Percentiles rank a stretch among this genome's conserved stretches.
Conservation (phyloP, 2,329 filamentous ascomycete genomes). For the Leptographium lundbergii region DNA sequence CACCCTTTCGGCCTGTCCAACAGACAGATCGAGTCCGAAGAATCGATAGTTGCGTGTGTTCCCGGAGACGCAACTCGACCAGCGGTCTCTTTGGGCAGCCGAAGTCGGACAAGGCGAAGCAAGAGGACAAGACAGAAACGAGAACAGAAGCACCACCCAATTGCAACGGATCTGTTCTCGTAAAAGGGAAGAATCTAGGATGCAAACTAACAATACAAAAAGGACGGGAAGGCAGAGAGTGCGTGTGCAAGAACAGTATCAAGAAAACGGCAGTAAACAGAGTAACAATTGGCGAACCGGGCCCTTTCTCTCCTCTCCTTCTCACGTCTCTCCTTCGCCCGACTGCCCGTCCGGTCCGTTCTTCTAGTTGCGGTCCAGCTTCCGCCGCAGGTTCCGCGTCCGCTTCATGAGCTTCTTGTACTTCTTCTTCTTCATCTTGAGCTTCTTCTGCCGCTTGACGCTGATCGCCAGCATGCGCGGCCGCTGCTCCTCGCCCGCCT, state of each 20-base stretch:
- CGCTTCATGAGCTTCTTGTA: slow-evolving; percentile 98
- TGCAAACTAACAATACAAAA: not conserved
- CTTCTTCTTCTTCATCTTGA: slow-evolving; percentile 99
- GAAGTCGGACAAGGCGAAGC: too few relatives aligned
- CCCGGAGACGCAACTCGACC: too few relatives aligned
- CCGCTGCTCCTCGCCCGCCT: not conserved
- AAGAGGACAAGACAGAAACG: not conserved
- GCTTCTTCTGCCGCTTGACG: slow-evolving; percentile 79
- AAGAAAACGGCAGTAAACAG: not conserved
- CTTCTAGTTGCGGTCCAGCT: slow-evolving; percentile 33
- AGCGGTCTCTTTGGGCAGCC: too few relatives aligned
- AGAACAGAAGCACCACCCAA: not conserved
- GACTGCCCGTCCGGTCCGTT: not conserved
- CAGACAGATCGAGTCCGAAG: not conserved
- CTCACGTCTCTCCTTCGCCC: not conserved
- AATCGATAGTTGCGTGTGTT: too few relatives aligned
- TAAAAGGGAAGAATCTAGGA: not conserved
- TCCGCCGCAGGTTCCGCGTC: slow-evolving; percentile 78
- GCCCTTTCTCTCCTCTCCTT: not conserved
- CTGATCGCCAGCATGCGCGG: slow-evolving; percentile 67
- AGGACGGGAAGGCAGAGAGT: not conserved
- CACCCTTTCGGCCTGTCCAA: not conserved
- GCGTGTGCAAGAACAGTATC: not conserved
- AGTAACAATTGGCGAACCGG: not conserved
- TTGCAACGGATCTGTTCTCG: not conserved